Evolutionary conservation across 805 yeast genomes (phyloP).

Genomic region (Ascoidea tarda): DNA sequence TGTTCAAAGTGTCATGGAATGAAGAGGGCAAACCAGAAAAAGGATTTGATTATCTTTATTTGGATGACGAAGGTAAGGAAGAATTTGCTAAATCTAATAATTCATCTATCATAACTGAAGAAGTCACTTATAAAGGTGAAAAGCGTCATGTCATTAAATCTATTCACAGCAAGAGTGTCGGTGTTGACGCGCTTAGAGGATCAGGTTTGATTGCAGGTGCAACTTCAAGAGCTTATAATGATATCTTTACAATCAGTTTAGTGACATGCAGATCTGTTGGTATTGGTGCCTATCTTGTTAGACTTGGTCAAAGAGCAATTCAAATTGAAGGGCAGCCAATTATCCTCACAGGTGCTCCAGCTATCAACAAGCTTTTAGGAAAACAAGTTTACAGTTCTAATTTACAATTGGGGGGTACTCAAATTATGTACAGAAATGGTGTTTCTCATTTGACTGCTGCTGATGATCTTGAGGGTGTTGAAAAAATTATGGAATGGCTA

Average conservation of each 20-base stretch:
- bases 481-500: constrained; percentile 89
- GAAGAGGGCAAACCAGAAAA: constrained; percentile 58
- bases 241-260: constrained; percentile 92
- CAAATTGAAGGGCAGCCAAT: constrained; percentile 99
- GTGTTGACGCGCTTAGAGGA: constrained; percentile 97
- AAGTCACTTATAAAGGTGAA: constrained; percentile 73
- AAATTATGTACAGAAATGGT: constrained; percentile 97
- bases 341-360: constrained; percentile 98
- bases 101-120: constrained; percentile 56
- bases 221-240: constrained; percentile 93
- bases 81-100: constrained; percentile 46
- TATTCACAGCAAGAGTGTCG: constrained; percentile 91
- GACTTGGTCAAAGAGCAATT: constrained; percentile 97
- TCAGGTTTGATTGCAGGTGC: constrained; percentile 99
- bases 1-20: constrained; percentile 87
- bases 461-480: constrained; percentile 94
- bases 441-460: constrained; percentile 95
- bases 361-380: constrained; percentile 91
- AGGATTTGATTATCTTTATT: constrained; percentile 84
- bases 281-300: constrained; percentile 97
- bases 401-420: constrained; percentile 98
- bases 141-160: constrained; percentile 70
- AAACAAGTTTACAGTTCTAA: constrained; percentile 95
- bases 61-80: constrained; percentile 51
- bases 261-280: constrained; percentile 99